A percentile compares a stretch with the other conserved stretches of the same genome.
Conservation (phyloP, 768 basidiomycete species). For the Austroboletus festivus region DNA sequence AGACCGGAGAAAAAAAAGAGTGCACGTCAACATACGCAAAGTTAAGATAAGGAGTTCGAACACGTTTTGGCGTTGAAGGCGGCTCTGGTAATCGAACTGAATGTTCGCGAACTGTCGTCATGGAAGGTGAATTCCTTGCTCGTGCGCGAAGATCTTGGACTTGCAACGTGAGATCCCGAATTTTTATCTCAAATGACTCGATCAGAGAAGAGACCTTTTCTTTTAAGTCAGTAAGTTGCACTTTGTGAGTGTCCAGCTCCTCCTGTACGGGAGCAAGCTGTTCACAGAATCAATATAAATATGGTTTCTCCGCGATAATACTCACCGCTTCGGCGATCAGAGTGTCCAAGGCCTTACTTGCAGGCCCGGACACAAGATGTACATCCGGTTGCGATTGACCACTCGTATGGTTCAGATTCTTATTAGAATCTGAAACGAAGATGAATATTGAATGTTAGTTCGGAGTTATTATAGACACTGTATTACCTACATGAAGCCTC, state of each 20-base stretch:
- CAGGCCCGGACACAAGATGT: conserved; percentile 1
- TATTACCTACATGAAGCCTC: conserved; percentile 14
- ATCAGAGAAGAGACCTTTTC: conserved; percentile 30
- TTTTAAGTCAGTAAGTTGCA: conserved; percentile 39
- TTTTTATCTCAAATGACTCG: conserved; percentile 35
- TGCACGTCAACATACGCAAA: conserved; percentile 21
- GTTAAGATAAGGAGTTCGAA: conserved; percentile 29
- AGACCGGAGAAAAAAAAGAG: conserved; percentile 6
- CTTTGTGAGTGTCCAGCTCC: conserved; percentile 46
- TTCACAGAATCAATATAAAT: conserved; percentile 7
- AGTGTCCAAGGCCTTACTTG: conserved; percentile 13
- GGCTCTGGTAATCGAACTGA: conserved; percentile 26
- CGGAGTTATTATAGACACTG: not conserved
- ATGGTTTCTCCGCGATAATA: not conserved
- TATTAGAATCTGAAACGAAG: conserved; percentile 6
- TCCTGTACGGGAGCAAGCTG: conserved; percentile 52
- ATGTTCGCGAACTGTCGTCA: conserved; percentile 9
- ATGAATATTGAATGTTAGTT: not conserved
- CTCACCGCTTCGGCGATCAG: conserved; percentile 31
- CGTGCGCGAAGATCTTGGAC: conserved; percentile 30
- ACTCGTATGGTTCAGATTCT: not conserved
- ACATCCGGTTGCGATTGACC: conserved; percentile 6
- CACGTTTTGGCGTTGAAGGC: conserved; percentile 34
- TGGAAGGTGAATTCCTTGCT: conserved; percentile 10
- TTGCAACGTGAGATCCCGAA: conserved; percentile 37